phyloP scores from a whole-genome alignment of 345 rosid species.

The Combretum micranthum region DNA sequence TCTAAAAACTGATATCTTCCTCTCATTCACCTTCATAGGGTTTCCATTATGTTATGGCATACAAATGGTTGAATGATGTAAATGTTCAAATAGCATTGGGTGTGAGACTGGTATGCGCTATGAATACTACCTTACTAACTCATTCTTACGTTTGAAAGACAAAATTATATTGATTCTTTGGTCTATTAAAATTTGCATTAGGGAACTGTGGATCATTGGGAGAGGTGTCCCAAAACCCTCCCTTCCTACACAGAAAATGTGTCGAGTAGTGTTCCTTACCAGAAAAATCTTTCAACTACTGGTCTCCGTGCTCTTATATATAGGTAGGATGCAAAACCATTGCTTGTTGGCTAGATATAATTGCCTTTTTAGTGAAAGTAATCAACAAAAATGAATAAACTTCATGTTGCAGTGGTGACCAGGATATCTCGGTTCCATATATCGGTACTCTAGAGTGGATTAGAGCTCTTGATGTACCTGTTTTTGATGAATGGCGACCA shows the following conservation, averaged over 20 bases:
- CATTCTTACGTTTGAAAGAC: background rate
- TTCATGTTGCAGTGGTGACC: slow-evolving; percentile 25
- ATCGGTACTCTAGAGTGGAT: slow-evolving; percentile 26
- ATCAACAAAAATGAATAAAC: background rate
- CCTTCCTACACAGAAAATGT: slow-evolving; percentile 16
- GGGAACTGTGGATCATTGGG: slow-evolving; percentile 28
- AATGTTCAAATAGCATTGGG: slow-evolving; percentile 18
- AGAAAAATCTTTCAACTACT: slow-evolving; percentile 20
- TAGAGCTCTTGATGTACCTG: slow-evolving; percentile 16
- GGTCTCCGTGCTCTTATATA: slow-evolving; percentile 34
- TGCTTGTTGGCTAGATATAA: background rate
- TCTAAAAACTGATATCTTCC: background rate
- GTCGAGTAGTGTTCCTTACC: slow-evolving; percentile 15
- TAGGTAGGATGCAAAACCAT: slow-evolving; percentile 11
- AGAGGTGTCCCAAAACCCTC: slow-evolving; percentile 18
- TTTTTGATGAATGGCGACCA: slow-evolving; percentile 26
- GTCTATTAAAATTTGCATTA: background rate
- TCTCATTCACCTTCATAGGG: slow-evolving; percentile 12
- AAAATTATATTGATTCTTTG: background rate
- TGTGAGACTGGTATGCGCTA: slow-evolving; percentile 18
- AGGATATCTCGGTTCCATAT: slow-evolving; percentile 26
- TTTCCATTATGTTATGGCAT: slow-evolving; percentile 21
- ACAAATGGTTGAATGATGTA: slow-evolving; percentile 27
- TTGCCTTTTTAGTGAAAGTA: background rate
- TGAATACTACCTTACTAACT: background rate